phyloP scores from a whole-genome alignment of 139 green algal genomes.

The Penium margaritaceum region DNA sequence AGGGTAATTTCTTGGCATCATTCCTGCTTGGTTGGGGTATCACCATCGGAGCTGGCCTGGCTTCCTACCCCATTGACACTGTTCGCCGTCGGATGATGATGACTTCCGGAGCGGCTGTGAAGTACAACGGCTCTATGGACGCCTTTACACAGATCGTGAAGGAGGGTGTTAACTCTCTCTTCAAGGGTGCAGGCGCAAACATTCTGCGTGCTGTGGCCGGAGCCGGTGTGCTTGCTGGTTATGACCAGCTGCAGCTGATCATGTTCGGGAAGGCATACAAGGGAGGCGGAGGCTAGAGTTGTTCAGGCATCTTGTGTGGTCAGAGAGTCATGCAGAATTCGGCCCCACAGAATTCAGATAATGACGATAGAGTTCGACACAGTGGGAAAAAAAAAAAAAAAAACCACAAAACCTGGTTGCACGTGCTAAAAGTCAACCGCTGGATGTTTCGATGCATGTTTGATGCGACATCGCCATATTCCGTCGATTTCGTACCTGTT shows the following conservation, averaged over 20 bases:
- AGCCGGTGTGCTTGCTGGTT: constrained; percentile 69
- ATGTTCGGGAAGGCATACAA: constrained; percentile 27
- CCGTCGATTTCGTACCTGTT: too few relatives aligned
- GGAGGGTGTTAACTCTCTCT: constrained; percentile 86
- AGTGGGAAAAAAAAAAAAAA: too few relatives aligned
- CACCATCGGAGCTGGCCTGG: constrained; percentile 71
- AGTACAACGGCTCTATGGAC: constrained; percentile 53
- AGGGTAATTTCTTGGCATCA: constrained; percentile 37
- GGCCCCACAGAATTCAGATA: too few relatives aligned
- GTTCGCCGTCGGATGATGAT: constrained; percentile 97
- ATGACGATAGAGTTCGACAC: too few relatives aligned
- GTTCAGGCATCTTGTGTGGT: too few relatives aligned
- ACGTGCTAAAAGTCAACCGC: too few relatives aligned
- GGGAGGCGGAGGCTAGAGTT: constrained; percentile 13
- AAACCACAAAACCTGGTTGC: too few relatives aligned
- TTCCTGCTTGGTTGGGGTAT: constrained; percentile 54
- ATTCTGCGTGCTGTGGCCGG: constrained; percentile 69
- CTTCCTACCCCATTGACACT: constrained; percentile 98
- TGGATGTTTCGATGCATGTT: too few relatives aligned
- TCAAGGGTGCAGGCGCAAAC: constrained; percentile 87
- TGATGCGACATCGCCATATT: too few relatives aligned
- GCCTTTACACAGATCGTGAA: constrained; percentile 78
- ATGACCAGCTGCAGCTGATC: constrained; percentile 62
- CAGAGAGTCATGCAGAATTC: too few relatives aligned
- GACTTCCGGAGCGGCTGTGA: constrained; percentile 75